Conservation (phyloP, 2,329 filamentous ascomycete genomes). For the Fusarium sp. region DNA sequence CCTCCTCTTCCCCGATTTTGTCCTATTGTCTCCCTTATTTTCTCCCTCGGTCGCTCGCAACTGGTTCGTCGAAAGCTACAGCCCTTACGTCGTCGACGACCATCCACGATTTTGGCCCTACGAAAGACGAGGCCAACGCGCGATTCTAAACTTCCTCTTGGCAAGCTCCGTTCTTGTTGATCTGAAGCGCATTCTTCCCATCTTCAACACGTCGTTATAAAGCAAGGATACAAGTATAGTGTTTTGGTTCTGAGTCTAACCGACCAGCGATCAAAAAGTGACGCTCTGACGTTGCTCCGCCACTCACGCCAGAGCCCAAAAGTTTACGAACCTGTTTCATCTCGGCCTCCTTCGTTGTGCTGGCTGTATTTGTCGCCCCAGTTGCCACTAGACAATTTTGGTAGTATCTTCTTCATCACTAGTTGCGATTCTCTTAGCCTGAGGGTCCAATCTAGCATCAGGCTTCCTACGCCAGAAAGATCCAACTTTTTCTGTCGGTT, state of each 20-base stretch:
- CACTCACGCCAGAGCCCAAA: constrained; percentile 25
- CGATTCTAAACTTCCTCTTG: constrained; percentile 13
- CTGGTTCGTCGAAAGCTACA: constrained; percentile 30
- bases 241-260: constrained; percentile 20
- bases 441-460: constrained; percentile 15
- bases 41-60: constrained; percentile 14
- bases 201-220: constrained; percentile 10
- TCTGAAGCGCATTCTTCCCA: constrained; percentile 12
- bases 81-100: constrained; percentile 33
- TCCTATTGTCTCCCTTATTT: constrained; percentile 27
- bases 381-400: constrained; percentile 18
- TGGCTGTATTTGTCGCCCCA: constrained; percentile 27
- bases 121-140: constrained; percentile 25
- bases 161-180: constrained; percentile 9
- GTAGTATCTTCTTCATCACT: constrained; percentile 1
- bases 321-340: constrained; percentile 9
- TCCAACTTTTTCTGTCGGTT: constrained; percentile 9
- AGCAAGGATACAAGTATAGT: constrained; percentile 3
- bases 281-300: constrained; percentile 39
- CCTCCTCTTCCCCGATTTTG: constrained; percentile 21
- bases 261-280: constrained; percentile 22
- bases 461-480: constrained; percentile 16
- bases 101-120: constrained; percentile 27
- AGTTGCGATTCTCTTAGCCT: constrained; percentile 26
- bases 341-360: constrained; percentile 40